Base-by-base conservation (phyloP, 2,329 filamentous ascomycete genomes). In the Metarhizium robertsii region DNA sequence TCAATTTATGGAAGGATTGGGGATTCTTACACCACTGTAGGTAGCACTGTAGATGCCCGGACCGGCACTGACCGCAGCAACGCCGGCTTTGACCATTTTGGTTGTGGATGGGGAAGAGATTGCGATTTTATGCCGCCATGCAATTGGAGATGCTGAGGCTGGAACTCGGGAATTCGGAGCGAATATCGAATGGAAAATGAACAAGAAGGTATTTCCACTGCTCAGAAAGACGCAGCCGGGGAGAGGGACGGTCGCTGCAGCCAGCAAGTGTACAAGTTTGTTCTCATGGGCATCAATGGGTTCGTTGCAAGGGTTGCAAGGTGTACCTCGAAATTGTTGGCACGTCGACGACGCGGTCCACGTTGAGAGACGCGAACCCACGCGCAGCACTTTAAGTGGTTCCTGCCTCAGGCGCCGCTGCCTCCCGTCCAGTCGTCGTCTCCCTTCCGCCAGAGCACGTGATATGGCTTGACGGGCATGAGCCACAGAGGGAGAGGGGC, bases 11-110 rank as follows among this genome's bases (percentile, higher is more conserved):
- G 6, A 48, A 48, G 16, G 18, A 30, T 48, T 30, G 45, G 25
- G 20, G 25, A 4, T 14, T 42, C 80, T 72, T 73, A 86, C 84
- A 69, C 84, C 83, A 70, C 83, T 86, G 67, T 86, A 87, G 20
- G 84, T 86, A 60, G 83, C 84, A 70, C 81, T 85, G 71, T 85
- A 87, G 58, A 87, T 79, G 65, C 80, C 80, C 30, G 75, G 71
- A 43, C 69, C 68, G 60, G 65, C 62, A 60, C 62, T 62, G 43
- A 57, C 58, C 25, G 57, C 54, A 47, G 62, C 63, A 48, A 66
- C 65, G 60, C 61, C 65, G 62, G 66, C 71, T 66, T 80, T 79
- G 59, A 74, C 75, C 79, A 81, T 81, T 50, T 65, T 66, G 64
- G 61, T 61, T 63, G 60, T 60, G 34, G n/a, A 55, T 51, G 61